Percentiles rank a stretch among this genome's conserved stretches.
phyloP scores from a whole-genome alignment of 805 yeast species.

The Lipomyces orientalis region DNA sequence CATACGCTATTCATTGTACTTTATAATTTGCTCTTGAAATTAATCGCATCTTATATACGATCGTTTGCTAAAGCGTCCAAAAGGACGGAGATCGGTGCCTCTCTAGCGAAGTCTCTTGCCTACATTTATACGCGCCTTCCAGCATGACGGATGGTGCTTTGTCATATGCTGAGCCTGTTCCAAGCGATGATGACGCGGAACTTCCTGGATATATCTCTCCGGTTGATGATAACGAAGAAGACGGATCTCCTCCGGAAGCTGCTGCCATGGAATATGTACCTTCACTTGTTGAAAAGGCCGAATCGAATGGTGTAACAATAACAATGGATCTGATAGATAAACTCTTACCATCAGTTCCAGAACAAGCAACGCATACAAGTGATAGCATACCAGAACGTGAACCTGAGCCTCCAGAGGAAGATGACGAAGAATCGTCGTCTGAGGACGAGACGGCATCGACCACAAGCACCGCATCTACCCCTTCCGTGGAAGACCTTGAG shows the following conservation, averaged over 20 bases:
- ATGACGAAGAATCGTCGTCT: background rate
- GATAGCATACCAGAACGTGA: background rate
- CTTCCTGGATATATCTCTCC: background rate
- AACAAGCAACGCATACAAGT: background rate
- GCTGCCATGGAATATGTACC: background rate
- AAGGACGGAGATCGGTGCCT: conserved; percentile 1
- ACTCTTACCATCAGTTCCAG: background rate
- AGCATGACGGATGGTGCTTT: background rate
- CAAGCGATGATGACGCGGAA: background rate
- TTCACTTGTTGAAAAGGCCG: background rate
- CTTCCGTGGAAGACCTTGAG: conserved; percentile 19
- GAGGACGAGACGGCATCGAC: conserved; percentile 21
- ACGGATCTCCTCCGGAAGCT: background rate
- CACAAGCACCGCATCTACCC: conserved; percentile 12
- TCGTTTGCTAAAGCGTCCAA: background rate
- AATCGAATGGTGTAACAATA: background rate
- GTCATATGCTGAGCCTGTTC: background rate
- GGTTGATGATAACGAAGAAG: background rate
- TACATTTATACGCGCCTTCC: background rate
- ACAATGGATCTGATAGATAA: background rate
- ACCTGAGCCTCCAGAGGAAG: conserved; percentile 4
- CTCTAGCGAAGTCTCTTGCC: background rate
- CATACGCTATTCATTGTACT: background rate
- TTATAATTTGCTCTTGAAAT: background rate
- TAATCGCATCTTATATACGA: conserved; percentile 1